Evolutionary conservation across 2,329 filamentous ascomycete genomes (phyloP), one percentile per base, ranked within the genome.

Genomic region (Periconia macrospinosa): DNA sequence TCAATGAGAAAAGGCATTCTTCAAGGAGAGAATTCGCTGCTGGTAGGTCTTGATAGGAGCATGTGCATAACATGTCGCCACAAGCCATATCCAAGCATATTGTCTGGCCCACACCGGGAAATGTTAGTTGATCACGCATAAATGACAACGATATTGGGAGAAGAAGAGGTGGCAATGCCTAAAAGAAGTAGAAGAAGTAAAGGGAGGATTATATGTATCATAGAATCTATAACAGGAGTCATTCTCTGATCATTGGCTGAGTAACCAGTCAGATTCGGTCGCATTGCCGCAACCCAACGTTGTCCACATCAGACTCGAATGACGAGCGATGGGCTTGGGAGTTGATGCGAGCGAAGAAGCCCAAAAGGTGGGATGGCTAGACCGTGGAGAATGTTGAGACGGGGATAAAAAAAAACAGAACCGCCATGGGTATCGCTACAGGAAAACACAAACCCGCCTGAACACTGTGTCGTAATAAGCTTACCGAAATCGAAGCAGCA

Each of bases 1-100:
- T 62, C 59, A 62, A 73, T 71, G 71, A 74, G 70, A 72, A 74
- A 74, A 70, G 67, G 62, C 59, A 62, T 61, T 57, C 41, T 50
- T 48, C 14, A 18, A 35, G 13, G 23, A 37, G 33, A 37, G 11
- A 13, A 37, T 14, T 37, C 11, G 15, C 33, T 37, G 23, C 8
- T 27, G 23, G 23, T 27, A 27, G 23, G 23, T 37, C 6, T n/a
- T 37, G 33, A 10, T 6, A 10, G 33, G 33, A 13, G 11, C 33
- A n/a, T 37, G 33, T 27, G 15, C 30, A 52, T 14, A 23, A 35
- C 17, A 20, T n/a, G 27, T 46, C 33, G 30, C 41, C 10, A 18
- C 46, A 33, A 27, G 23, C 30, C 45, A 23, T 10, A 41, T 51
- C 46, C 45, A 33, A 18, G 45, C 47, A 43, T 33, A 5, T 37